Percentiles rank a stretch among this genome's conserved stretches.
These are phyloP conservation scores for Dunaliella primolecta DNA, from an alignment of 139 green algal genomes.

Conservation along the genomic window DNA sequence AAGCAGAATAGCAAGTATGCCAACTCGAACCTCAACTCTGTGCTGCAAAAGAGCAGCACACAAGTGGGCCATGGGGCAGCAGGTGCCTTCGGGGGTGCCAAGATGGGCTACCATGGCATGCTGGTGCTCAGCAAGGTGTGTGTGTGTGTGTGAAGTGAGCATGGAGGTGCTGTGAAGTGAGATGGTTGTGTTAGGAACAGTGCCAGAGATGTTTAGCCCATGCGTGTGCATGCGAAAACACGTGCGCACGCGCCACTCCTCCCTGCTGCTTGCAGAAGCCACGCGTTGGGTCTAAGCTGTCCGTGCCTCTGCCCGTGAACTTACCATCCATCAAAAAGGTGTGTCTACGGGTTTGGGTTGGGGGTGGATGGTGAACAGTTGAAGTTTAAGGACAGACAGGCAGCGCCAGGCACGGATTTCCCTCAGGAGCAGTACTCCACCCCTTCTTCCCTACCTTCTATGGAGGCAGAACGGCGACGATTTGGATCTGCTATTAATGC, in stretches of 20 bases:
- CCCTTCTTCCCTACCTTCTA: too few relatives aligned
- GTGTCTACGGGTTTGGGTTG: too few relatives aligned
- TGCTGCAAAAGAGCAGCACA: slow-evolving; percentile 28
- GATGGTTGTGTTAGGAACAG: too few relatives aligned
- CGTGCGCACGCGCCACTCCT: not conserved
- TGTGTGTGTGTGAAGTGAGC: not conserved
- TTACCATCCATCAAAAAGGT: slow-evolving; percentile 79
- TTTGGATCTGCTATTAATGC: too few relatives aligned
- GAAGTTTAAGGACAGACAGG: too few relatives aligned
- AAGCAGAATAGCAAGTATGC: slow-evolving; percentile 42
- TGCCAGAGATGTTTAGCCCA: too few relatives aligned
- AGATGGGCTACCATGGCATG: slow-evolving; percentile 40
- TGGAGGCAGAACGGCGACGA: too few relatives aligned
- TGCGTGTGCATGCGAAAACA: slow-evolving; percentile 3
- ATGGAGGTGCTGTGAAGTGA: too few relatives aligned
- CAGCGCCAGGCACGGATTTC: too few relatives aligned
- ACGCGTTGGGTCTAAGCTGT: slow-evolving; percentile 57
- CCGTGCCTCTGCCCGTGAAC: slow-evolving; percentile 78
- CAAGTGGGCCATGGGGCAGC: not conserved
- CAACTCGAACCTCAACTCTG: slow-evolving; percentile 53
- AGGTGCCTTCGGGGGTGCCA: slow-evolving; percentile 3
- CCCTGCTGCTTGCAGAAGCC: slow-evolving; percentile 38
- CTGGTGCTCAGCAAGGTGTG: slow-evolving; percentile 46
- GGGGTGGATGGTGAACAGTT: too few relatives aligned
- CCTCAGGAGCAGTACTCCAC: too few relatives aligned